Conservation (phyloP, 1,284 basidiomycete genomes). For the Athelia sp. region DNA sequence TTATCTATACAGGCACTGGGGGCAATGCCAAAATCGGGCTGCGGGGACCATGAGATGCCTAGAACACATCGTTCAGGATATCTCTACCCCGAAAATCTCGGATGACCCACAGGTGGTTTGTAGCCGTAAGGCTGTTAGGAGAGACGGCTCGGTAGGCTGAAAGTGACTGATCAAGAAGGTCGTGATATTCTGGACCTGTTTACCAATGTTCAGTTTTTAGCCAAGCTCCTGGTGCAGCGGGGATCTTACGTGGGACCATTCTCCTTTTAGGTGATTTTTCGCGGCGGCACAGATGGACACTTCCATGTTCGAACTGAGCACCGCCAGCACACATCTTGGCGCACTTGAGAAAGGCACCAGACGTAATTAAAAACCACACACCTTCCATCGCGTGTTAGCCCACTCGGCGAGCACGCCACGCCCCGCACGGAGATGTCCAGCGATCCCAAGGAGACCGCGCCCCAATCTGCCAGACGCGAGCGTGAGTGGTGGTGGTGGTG, state of each 20-base stretch:
- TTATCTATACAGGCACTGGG: conserved; percentile 63
- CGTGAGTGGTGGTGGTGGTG: not conserved
- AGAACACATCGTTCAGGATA: not conserved
- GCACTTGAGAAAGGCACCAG: not conserved
- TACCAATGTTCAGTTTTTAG: conserved; percentile 1
- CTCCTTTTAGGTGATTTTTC: conserved; percentile 52
- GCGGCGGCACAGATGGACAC: conserved; percentile 46
- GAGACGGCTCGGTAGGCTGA: conserved; percentile 10
- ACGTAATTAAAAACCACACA: too few relatives aligned
- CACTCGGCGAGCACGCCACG: conserved; percentile 59
- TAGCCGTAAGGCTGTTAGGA: conserved; percentile 25
- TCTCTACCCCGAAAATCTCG: conserved; percentile 1
- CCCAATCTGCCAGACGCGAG: conserved; percentile 41
- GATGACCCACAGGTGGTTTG: conserved; percentile 38
- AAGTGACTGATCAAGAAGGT: conserved; percentile 33
- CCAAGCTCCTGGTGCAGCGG: not conserved
- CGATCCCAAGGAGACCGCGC: conserved; percentile 59
- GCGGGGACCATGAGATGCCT: conserved; percentile 67
- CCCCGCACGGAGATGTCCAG: conserved; percentile 57
- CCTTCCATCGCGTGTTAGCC: conserved; percentile 42
- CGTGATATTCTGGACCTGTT: conserved; percentile 42
- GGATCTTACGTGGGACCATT: conserved; percentile 45
- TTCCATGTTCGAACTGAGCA: conserved; percentile 57
- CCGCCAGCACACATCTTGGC: conserved; percentile 47
- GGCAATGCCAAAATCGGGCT: conserved; percentile 47